Conservation (phyloP, 2,329 filamentous ascomycete genomes). For the Myriosclerotinia duriaeana region DNA sequence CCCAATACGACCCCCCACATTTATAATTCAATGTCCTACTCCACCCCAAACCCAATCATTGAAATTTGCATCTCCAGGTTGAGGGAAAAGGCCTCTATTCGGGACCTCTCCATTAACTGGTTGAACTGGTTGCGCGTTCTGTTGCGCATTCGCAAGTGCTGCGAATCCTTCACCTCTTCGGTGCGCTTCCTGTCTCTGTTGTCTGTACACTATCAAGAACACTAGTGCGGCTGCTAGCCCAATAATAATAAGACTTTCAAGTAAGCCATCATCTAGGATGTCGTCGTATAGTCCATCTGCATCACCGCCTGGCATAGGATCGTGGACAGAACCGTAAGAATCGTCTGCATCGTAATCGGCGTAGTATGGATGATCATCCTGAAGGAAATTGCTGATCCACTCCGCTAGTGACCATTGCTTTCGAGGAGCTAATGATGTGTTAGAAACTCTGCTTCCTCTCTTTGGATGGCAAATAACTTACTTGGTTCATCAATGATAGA, state of each 20-base stretch:
- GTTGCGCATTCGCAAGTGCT: constrained; percentile 43
- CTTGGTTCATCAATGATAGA: constrained; percentile 86
- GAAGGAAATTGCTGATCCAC: constrained; percentile 84
- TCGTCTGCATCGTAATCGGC: constrained; percentile 53
- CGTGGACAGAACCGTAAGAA: constrained; percentile 48
- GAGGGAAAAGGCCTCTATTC: constrained; percentile 62
- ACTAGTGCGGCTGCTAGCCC: constrained; percentile 72
- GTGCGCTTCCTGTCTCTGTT: constrained; percentile 63
- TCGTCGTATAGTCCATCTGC: constrained; percentile 59
- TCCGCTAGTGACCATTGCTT: constrained; percentile 78
- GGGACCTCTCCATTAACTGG: constrained; percentile 33
- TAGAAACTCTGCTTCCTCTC: constrained; percentile 44
- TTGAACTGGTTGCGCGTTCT: constrained; percentile 37
- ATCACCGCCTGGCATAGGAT: constrained; percentile 56
- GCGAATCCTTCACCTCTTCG: constrained; percentile 43
- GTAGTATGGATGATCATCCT: constrained; percentile 61
- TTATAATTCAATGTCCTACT: constrained; percentile 54
- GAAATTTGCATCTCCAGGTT: constrained; percentile 65
- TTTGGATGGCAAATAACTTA: constrained; percentile 48
- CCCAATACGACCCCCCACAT: not conserved
- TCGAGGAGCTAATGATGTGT: constrained; percentile 58
- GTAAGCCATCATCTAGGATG: constrained; percentile 70
- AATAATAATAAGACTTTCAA: constrained; percentile 84
- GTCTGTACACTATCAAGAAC: constrained; percentile 77
- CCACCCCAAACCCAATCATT: constrained; percentile 64